Conservation (phyloP, 2,329 filamentous ascomycete genomes). For the Diplodia seriata region DNA sequence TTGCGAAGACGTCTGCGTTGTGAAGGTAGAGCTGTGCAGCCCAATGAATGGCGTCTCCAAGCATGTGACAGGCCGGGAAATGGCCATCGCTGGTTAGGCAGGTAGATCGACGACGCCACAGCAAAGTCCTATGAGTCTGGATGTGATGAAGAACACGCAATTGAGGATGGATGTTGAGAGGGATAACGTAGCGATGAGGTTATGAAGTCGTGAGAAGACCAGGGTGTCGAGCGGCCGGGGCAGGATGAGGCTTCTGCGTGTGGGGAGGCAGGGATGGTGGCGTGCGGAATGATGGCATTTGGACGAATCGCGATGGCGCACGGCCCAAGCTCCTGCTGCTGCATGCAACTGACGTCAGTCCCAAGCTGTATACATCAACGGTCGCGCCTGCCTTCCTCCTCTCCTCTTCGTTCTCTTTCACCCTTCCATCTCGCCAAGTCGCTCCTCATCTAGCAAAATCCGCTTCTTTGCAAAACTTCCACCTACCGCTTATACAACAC, state of each 20-base stretch:
- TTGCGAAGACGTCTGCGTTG: not conserved
- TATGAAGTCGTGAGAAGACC: not conserved
- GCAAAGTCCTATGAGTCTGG: not conserved
- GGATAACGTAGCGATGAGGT: conserved; percentile 27
- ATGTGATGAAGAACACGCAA: not conserved
- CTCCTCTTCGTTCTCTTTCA: not conserved
- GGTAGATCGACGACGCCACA: not conserved
- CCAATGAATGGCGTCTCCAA: not conserved
- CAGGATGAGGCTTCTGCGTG: conserved; percentile 19
- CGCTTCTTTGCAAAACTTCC: not conserved
- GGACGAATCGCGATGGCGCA: conserved; percentile 19
- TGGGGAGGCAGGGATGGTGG: conserved; percentile 24
- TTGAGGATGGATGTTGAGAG: not conserved
- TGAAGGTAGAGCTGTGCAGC: not conserved
- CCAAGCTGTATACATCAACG: conserved; percentile 14
- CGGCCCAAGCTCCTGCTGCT: conserved; percentile 13
- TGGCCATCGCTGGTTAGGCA: not conserved
- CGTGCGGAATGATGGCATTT: conserved; percentile 27
- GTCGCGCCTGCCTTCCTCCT: not conserved
- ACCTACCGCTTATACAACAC: not conserved
- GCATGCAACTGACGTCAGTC: conserved; percentile 18
- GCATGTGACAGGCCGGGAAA: not conserved
- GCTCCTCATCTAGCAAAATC: not conserved
- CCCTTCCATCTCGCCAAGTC: not conserved
- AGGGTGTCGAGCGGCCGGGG: not conserved